Conservation (phyloP, 441 rosid genomes). For the Melastoma candidum region DNA sequence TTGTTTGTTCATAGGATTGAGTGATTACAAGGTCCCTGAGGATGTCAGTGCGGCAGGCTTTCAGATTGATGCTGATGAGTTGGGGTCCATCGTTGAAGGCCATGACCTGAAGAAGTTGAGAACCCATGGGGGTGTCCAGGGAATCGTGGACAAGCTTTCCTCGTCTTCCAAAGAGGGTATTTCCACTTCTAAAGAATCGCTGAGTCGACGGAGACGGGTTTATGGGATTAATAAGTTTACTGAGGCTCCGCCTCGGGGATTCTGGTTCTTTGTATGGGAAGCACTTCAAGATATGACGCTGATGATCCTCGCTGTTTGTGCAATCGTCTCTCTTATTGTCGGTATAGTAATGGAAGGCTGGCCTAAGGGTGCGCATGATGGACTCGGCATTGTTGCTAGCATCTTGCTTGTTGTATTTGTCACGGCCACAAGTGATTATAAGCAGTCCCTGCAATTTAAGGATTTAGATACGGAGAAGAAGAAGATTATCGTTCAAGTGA, state of each 20-base stretch:
- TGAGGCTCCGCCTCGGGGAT: constrained; percentile 62
- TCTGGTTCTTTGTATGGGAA: constrained; percentile 77
- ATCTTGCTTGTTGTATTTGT: constrained; percentile 68
- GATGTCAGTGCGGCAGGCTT: constrained; percentile 72
- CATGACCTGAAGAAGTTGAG: constrained; percentile 72
- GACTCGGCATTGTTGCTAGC: constrained; percentile 70
- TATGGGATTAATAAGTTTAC: constrained; percentile 78
- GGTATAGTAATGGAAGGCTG: constrained; percentile 74
- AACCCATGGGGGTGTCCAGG: constrained; percentile 66
- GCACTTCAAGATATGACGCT: constrained; percentile 74
- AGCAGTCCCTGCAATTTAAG: constrained; percentile 66
- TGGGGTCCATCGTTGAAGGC: constrained; percentile 78
- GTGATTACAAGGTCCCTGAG: constrained; percentile 66
- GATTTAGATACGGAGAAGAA: constrained; percentile 48
- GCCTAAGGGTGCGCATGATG: constrained; percentile 75
- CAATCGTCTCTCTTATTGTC: constrained; percentile 52
- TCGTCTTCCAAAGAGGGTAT: constrained; percentile 52
- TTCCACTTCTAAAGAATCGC: constrained; percentile 31
- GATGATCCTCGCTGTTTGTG: constrained; percentile 61
- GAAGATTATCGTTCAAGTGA: constrained; percentile 34
- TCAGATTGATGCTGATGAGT: constrained; percentile 80
- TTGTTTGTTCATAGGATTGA: constrained; percentile 40
- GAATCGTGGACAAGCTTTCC: constrained; percentile 49
- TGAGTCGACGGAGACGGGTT: constrained; percentile 36
- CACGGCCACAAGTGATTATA: constrained; percentile 72